phyloP scores from a whole-genome alignment of 257 asterid species.

The Rauvolfia tetraphylla region DNA sequence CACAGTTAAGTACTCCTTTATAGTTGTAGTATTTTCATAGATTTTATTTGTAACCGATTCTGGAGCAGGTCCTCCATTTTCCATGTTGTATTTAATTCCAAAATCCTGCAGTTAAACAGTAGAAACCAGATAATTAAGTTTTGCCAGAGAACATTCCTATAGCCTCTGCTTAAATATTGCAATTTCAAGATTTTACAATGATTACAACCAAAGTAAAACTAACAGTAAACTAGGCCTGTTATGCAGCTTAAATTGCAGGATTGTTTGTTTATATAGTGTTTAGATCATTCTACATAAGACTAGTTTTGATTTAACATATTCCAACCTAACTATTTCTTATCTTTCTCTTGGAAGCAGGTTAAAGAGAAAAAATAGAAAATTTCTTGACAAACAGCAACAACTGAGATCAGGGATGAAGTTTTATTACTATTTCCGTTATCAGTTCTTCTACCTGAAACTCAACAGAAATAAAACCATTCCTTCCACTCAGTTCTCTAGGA shows the following conservation, averaged over 20 bases:
- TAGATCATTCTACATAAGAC: neutral
- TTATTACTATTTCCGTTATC: neutral
- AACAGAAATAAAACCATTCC: neutral
- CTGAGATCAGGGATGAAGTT: neutral
- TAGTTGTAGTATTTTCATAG: slow-evolving; percentile 77
- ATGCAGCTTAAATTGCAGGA: neutral
- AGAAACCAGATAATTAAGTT: neutral
- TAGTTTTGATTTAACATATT: neutral
- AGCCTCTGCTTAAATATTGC: neutral
- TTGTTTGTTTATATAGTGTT: neutral
- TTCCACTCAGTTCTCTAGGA: neutral
- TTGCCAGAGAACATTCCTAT: neutral
- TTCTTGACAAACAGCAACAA: neutral
- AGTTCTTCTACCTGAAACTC: neutral
- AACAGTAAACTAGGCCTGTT: neutral
- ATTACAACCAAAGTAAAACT: neutral
- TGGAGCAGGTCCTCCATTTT: slow-evolving; percentile 99
- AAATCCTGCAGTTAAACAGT: slow-evolving; percentile 55
- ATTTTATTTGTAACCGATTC: slow-evolving; percentile 91
- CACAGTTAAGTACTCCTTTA: slow-evolving; percentile 82
- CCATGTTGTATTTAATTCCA: slow-evolving; percentile 99
- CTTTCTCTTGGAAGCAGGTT: neutral
- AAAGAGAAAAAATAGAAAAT: neutral
- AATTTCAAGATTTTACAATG: neutral
- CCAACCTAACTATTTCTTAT: neutral